Conservation (phyloP, 2,329 filamentous ascomycete species). For the Cytospora paraplurivora region DNA sequence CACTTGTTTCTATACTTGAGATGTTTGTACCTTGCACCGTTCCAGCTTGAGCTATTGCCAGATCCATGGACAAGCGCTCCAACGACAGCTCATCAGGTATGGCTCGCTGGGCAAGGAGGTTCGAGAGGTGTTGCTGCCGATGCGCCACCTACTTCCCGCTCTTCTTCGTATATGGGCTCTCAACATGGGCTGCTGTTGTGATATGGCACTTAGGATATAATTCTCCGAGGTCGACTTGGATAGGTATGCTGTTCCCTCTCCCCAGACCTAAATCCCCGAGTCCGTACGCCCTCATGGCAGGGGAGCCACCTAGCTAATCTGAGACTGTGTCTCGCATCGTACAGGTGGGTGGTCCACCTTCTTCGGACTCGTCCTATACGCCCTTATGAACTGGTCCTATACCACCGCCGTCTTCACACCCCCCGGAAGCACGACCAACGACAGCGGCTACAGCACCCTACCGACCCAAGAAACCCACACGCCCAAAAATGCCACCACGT, state of each 20-base stretch:
- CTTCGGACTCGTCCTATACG: slow-evolving; percentile 71
- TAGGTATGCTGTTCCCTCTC: slow-evolving; percentile 49
- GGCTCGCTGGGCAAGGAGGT: slow-evolving; percentile 65
- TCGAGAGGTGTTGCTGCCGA: slow-evolving; percentile 83
- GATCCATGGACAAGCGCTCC: slow-evolving; percentile 29
- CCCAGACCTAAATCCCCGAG: not conserved
- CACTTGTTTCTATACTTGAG: slow-evolving; percentile 1
- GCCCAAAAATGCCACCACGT: slow-evolving; percentile 64
- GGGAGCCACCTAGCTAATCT: slow-evolving; percentile 23
- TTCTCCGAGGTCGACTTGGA: slow-evolving; percentile 55
- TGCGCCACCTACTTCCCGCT: slow-evolving; percentile 84
- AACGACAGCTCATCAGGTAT: slow-evolving; percentile 46
- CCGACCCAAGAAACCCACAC: slow-evolving; percentile 66
- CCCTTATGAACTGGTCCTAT: slow-evolving; percentile 85
- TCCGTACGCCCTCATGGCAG: not conserved
- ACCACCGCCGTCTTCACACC: slow-evolving; percentile 90
- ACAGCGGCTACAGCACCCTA: slow-evolving; percentile 74
- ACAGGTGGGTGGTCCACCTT: slow-evolving; percentile 59
- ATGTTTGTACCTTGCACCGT: slow-evolving; percentile 7
- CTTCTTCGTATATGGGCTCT: slow-evolving; percentile 82
- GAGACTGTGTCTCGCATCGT: slow-evolving; percentile 19
- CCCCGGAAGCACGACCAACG: slow-evolving; percentile 71
- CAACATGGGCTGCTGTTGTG: slow-evolving; percentile 94
- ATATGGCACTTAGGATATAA: slow-evolving; percentile 70
- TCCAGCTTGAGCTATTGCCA: slow-evolving; percentile 13